A percentile compares a stretch with the other conserved stretches of the same genome.
These are phyloP conservation scores for Talaromyces nanjingensis DNA, from an alignment of 495 filamentous ascomycete genomes.

Conservation along the genomic window DNA sequence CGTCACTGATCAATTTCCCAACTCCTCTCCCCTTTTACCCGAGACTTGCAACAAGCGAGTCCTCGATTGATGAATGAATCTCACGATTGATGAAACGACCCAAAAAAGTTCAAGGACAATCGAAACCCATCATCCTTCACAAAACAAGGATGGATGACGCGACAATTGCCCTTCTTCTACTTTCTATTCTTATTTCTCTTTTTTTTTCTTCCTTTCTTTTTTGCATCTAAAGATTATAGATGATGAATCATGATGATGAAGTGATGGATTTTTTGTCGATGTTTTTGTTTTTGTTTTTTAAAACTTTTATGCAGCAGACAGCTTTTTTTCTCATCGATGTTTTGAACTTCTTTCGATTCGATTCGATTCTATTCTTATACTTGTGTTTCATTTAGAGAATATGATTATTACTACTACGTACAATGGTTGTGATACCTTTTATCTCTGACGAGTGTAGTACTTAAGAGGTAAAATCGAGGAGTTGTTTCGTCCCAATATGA, in stretches of 20 bases:
- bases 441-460: too few species aligned
- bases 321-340: neutral
- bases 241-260: slow-evolving; percentile 5
- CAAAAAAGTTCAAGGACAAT: slow-evolving; percentile 1
- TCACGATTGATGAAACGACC: slow-evolving; percentile 7
- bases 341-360: slow-evolving; percentile 2
- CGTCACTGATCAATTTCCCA: neutral
- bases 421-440: neutral
- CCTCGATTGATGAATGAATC: neutral
- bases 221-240: slow-evolving; percentile 5
- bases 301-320: too few species aligned
- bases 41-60: neutral
- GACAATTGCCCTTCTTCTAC: neutral
- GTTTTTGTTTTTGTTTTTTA: neutral
- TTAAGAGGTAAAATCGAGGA: neutral
- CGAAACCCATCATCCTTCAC: neutral
- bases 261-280: slow-evolving; percentile 3
- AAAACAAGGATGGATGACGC: too few species aligned
- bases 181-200: slow-evolving; percentile 7
- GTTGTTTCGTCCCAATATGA: too few species aligned
- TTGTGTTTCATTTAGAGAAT: slow-evolving; percentile 8
- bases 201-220: neutral
- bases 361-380: slow-evolving; percentile 3
- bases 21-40: neutral
- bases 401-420: neutral